These are phyloP conservation scores for Phytophthora ohioensis DNA, from an alignment of 352 stramenopile species.

Conservation along the genomic window DNA sequence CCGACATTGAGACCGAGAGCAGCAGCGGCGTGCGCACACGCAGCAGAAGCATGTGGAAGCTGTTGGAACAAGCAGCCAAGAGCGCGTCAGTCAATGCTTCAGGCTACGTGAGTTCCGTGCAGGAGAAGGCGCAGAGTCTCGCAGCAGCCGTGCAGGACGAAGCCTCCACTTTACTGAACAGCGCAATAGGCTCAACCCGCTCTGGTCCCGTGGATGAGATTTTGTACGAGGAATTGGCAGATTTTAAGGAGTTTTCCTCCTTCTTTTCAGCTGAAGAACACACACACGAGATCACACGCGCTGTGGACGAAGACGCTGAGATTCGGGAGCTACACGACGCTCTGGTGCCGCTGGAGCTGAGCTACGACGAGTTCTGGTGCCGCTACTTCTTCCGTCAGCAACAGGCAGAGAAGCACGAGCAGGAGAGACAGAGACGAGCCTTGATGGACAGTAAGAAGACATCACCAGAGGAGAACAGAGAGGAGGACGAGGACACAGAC, in stretches of 20 bases:
- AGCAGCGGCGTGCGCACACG: constrained; percentile 8
- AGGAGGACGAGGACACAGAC: constrained; percentile 50
- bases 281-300: constrained; percentile 77
- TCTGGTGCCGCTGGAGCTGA: constrained; percentile 79
- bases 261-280: constrained; percentile 72
- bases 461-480: constrained; percentile 35
- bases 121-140: constrained; percentile 81
- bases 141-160: constrained; percentile 81
- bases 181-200: constrained; percentile 65
- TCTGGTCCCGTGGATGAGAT: constrained; percentile 84
- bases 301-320: constrained; percentile 61
- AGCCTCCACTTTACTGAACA: constrained; percentile 64
- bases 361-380: constrained; percentile 87
- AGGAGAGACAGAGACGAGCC: constrained; percentile 29
- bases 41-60: constrained; percentile 66
- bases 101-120: constrained; percentile 73
- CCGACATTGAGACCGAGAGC: background rate
- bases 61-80: constrained; percentile 84
- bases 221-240: constrained; percentile 81
- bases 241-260: constrained; percentile 70
- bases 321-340: constrained; percentile 69
- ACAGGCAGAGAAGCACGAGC: constrained; percentile 49
- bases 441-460: constrained; percentile 33
- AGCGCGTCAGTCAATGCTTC: constrained; percentile 74
- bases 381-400: constrained; percentile 84